Percentiles rank a stretch among this genome's conserved stretches.
Conservation (phyloP, 2,329 filamentous ascomycete genomes). For the Cladosporium velox region DNA sequence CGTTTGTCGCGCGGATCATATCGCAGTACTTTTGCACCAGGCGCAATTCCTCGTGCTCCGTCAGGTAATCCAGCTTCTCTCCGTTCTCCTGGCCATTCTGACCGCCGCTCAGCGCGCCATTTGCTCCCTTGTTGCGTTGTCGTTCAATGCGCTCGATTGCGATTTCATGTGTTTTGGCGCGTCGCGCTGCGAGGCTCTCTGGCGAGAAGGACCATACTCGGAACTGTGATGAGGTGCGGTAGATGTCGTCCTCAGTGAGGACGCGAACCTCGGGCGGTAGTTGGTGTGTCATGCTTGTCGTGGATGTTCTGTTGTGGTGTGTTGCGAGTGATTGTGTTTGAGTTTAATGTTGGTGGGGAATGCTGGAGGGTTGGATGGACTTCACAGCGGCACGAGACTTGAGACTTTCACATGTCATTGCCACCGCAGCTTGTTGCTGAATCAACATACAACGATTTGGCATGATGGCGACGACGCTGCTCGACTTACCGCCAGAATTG, state of each 20-base stretch:
- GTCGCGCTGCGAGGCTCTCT: conserved; percentile 68
- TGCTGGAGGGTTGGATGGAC: background rate
- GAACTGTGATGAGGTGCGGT: conserved; percentile 86
- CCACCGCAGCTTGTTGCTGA: background rate
- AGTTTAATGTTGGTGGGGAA: conserved; percentile 23
- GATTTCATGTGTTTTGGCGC: conserved; percentile 75
- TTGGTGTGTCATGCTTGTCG: conserved; percentile 17
- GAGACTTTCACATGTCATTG: conserved; percentile 14
- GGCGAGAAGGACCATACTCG: conserved; percentile 90
- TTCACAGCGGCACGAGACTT: background rate
- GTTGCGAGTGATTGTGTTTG: conserved; percentile 15
- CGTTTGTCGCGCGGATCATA: conserved; percentile 49
- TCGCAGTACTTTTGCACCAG: conserved; percentile 79
- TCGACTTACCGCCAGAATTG: conserved; percentile 33
- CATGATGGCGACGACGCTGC: conserved; percentile 23
- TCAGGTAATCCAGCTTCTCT: conserved; percentile 73
- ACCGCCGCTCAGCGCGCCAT: conserved; percentile 28
- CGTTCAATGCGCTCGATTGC: conserved; percentile 67
- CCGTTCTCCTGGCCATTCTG: conserved; percentile 44
- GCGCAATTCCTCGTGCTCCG: conserved; percentile 76
- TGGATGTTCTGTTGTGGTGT: conserved; percentile 3
- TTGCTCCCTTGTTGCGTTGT: conserved; percentile 23
- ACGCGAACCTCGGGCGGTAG: conserved; percentile 15
- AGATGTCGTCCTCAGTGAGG: conserved; percentile 86
- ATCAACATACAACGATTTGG: background rate